Base-by-base conservation (phyloP, 768 basidiomycete species). In the Ramaria rubella region DNA sequence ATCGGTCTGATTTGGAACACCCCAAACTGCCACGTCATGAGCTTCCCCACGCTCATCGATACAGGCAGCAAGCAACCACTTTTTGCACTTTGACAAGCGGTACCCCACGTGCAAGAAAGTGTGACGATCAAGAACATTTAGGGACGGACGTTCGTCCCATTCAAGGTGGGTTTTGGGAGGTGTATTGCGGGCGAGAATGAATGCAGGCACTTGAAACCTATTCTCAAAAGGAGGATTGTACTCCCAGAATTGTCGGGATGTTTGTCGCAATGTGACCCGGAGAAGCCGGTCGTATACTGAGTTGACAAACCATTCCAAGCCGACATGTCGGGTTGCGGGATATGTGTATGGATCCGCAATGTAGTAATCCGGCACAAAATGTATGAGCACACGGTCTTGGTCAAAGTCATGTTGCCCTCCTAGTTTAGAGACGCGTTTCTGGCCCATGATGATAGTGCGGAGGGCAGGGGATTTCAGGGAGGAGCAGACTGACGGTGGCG, bases 61-160 rank as follows among this genome's bases (percentile, higher is more conserved):
- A 62, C 84, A 86, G 29, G 81, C 75, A n/a, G 81, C 81, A 17
- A 89, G 65, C 5, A 92, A 73, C 91, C 90, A 93, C 66, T 85
- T 86, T 9, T 84, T 79, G 57, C 85, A 87, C 4, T 67, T 62
- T 11, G 85, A 84, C 1, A 86, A 59, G 38, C 71, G 75, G 67
- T 94, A 94, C 2, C 81, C 91, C 36, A 92, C 76, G 65, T 94
- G 91, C 43, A 94, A 70, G 52, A 92, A 69, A 1, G 80, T 83
- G 59, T 83, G 75, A 27, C 78, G 71, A 51, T 83, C 80, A 46
- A 78, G 52, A 15, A 83, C 77, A 56, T 83, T 82, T 40, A 78
- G 62, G 1, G 77, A 67, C 6, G 68, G 68, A 33, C 69, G 66
- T 26, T 48, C 55, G 23, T 56, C 55, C 55, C 55, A 56, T 29